Evolutionary conservation across 345 rosid species (phyloP), one percentile per base, ranked within the genome.

Genomic region (Populus tremula): DNA sequence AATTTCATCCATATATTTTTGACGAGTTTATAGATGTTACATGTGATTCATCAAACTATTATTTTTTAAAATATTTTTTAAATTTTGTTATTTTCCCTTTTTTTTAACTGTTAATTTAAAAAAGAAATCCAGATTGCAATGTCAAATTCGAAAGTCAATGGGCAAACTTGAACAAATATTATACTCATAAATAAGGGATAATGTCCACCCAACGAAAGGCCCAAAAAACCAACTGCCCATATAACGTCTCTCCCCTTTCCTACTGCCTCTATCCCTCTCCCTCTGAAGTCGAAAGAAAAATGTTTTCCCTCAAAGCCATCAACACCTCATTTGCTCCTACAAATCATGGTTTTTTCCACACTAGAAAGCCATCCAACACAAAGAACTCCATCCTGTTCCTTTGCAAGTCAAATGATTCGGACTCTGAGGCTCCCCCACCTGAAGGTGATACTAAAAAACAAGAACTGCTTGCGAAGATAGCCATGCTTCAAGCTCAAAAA

Each of bases 401-500:
- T 72, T 78, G 88, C 87, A 84, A 81, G 81, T 75, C 88, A 45
- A 85, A 76, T 47, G 89, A 84, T 65, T 79, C 91, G 8, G 79
- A 79, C 4, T 72, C 91, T 11, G 87, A 81, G 35, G 8, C 83
- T 50, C 50, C 88, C 29, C 81, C 87, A 53, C 86, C 91, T 6
- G 90, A 86, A 77, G 99, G 97, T 6, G 99, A 92, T 78, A 76
- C 87, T 45, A 84, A 80, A 31, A 88, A 86, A 80, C 98, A 92
- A 84, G 99, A 96, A 68, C 83, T 91, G 82, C 91, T 96, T 53
- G 97, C 91, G 17, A 87, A 88, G 67, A 93, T 96, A 70, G 97
- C 94, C 36, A 90, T 93, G 96, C 85, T 96, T 53, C 94, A 96
- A 78, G 62, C 96, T 68, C 88, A 92, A 9, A 93, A 96, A 75